Evolutionary conservation across 1,139 yeast genomes (phyloP), one percentile per base, ranked within the genome.

Genomic region (Pichia sp.): DNA sequence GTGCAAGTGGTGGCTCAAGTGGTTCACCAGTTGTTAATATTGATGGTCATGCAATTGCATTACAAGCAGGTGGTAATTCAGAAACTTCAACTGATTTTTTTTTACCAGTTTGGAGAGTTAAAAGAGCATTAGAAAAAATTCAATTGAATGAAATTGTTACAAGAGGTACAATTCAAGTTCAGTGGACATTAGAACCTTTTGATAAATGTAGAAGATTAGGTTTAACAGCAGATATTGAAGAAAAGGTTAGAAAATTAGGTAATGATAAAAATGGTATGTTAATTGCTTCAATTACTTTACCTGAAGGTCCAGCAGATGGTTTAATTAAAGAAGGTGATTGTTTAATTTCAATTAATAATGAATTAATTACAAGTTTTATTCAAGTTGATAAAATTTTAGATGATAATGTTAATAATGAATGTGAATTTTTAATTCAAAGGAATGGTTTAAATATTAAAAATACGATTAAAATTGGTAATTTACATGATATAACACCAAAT

Each of bases 1-100:
- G 90, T 54, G 96, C 97, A 0, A 83, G 95, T 10, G 97, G 97
- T 34, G 97, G 97, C 1, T 87, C 96, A 1, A 82, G 95, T 42
- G 97, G 97, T 4, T 87, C 96, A 2, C 97, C 97, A 0, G 97
- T 90, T 24, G 95, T 90, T 8, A 78, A 87, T 61, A 80, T 84
- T 43, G 84, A 86, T 56, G 97, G 97, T 1, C 69, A 78, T 57
- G 96, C 90, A 0, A 87, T 90, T 28, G 97, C 97, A 0, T 69
- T 90, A 49, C 96, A 90, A 65, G 97, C 97, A 0, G 97, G 97
- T 55, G 97, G 97, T 6, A 79, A 87, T 11, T 78, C 89, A 1
- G 94, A 85, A 55, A 90, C 97, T 0, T 86, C 96, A 0, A 90
- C 97, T 0, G 96, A 89, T 66, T 90, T 86, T 68, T 90, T 90